A percentile compares a stretch with the other conserved stretches of the same genome.
phyloP scores from a whole-genome alignment of 2,329 filamentous ascomycete species.

The Amauroascus verrucosus region DNA sequence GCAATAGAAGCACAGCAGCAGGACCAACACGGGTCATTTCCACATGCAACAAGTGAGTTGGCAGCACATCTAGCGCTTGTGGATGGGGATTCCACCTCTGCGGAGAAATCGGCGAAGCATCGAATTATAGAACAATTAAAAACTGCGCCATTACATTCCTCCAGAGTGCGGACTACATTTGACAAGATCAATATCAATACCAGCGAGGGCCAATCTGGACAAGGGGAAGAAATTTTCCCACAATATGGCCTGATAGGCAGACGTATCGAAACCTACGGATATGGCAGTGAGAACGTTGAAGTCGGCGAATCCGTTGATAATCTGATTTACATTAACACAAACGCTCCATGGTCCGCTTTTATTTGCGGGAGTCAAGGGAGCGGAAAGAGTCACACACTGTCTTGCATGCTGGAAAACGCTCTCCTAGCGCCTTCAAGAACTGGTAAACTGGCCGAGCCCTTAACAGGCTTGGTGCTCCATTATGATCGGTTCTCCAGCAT shows the following conservation, averaged over 20 bases:
- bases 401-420: constrained; percentile 45
- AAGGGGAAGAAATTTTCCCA: constrained; percentile 11
- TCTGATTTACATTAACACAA: constrained; percentile 39
- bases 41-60: not conserved
- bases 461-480: constrained; percentile 48
- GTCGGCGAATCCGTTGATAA: constrained; percentile 14
- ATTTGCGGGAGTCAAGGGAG: constrained; percentile 55
- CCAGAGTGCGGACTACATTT: not conserved
- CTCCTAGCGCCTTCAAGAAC: constrained; percentile 27
- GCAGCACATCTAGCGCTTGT: constrained; percentile 11
- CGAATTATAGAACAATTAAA: constrained; percentile 15
- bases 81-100: constrained; percentile 3
- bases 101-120: constrained; percentile 1
- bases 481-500: constrained; percentile 41
- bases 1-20: not conserved
- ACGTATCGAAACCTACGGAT: constrained; percentile 16
- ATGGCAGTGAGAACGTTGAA: constrained; percentile 1
- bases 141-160: constrained; percentile 17
- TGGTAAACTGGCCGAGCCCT: constrained; percentile 38
- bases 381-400: constrained; percentile 52
- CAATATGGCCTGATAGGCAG: constrained; percentile 23
- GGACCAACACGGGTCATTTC: not conserved
- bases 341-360: constrained; percentile 49
- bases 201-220: not conserved
- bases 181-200: not conserved